These are phyloP conservation scores for Heterobasidion irregulare DNA, from an alignment of 1,284 basidiomycete genomes.

Conservation along the genomic window DNA sequence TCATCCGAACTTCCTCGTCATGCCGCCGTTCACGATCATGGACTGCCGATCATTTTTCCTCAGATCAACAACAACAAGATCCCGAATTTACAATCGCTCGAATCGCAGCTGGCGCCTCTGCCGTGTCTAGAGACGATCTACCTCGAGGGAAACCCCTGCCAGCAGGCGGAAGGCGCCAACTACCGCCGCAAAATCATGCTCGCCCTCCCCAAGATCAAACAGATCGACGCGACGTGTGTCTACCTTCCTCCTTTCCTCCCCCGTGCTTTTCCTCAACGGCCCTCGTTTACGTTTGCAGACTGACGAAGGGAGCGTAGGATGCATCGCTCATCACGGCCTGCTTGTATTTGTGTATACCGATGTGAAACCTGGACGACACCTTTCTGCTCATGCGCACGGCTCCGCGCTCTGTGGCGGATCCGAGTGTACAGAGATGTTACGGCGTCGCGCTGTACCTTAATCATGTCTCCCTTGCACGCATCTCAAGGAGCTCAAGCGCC, in stretches of 20 bases:
- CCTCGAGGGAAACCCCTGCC: constrained; percentile 91
- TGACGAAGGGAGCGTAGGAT: neutral
- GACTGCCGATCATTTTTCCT: neutral
- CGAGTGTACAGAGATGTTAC: too few relatives aligned
- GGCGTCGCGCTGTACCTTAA: too few relatives aligned
- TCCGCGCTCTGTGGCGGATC: too few relatives aligned
- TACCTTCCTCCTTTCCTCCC: constrained; percentile 1
- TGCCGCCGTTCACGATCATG: neutral
- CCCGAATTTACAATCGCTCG: constrained; percentile 57
- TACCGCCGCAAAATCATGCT: constrained; percentile 91
- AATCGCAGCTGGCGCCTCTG: constrained; percentile 66
- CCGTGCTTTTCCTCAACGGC: neutral
- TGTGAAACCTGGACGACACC: too few relatives aligned
- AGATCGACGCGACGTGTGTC: constrained; percentile 92
- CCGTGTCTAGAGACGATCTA: constrained; percentile 81
- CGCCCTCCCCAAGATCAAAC: constrained; percentile 80
- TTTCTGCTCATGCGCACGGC: too few relatives aligned
- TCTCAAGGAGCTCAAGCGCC: too few relatives aligned
- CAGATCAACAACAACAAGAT: constrained; percentile 90
- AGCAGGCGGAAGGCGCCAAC: constrained; percentile 65
- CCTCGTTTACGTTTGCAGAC: neutral
- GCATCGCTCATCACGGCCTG: neutral
- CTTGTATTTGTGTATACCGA: too few relatives aligned
- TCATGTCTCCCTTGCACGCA: too few relatives aligned
- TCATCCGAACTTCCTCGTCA: neutral